Evolutionary conservation across 306 rosid species (phyloP), one percentile per base, ranked within the genome.

Genomic region (Ammopiptanthus mongolicus): DNA sequence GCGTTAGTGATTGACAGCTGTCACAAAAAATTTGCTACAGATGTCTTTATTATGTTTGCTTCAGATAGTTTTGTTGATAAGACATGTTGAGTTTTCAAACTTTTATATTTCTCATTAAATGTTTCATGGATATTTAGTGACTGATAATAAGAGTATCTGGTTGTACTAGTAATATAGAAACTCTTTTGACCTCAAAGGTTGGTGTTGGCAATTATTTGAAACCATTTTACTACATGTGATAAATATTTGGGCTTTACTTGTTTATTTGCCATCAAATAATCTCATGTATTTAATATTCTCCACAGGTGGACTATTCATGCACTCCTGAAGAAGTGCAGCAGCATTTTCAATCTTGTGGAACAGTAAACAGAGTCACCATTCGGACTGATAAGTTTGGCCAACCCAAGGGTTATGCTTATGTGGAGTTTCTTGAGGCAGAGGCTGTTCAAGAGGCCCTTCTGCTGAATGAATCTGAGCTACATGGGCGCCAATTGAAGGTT

Each of bases 261-360:
- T 80, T 72, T 9, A 33, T 48, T 25, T 68, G 61, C 41, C 3
- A 33, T 61, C 63, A 51, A 34, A 62, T 68, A 23, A 28, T 34
- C 28, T 71, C 62, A 15, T 42, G 15, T 23, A 17, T 37, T 13
- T 59, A 58, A 63, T 59, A 10, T 75, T 72, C 39, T 78, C 31
- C 72, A 55, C 91, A 91, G 97, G 95, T 91, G 41, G 95, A 89
- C 63, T 91, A 91, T 78, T 63, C 93, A 9, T 91, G 95, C 57
- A 89, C 97, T 52, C 95, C 97, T 14, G 97, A 91, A 84, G 97
- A 91, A 78, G 97, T 91, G 80, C 97, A 91, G 81, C 97, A 91
- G 74, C 97, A 89, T 86, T 91, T 89, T 79, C 91, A 91, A 73
- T 80, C 91, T 3, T 91, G 97, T 68, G 97, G 97, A 21, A 91